Conservation (phyloP, 2,329 filamentous ascomycete genomes). For the Penicillium sp. region DNA sequence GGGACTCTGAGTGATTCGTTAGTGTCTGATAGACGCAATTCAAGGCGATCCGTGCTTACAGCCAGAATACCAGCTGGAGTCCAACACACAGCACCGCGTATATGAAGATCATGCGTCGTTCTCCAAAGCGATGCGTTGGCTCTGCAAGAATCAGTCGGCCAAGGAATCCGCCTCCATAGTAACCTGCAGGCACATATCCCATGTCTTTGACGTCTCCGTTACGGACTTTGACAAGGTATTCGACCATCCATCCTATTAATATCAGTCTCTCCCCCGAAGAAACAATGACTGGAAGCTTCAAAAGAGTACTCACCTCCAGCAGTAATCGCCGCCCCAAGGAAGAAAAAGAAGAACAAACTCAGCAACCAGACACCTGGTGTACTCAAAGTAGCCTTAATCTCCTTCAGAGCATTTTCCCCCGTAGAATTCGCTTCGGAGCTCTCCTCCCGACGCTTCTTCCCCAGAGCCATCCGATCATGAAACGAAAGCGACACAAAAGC, state of each 20-base stretch:
- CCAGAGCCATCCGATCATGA: slow-evolving; percentile 37
- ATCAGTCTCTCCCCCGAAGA: background rate
- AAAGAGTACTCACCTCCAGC: slow-evolving; percentile 40
- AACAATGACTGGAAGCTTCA: background rate
- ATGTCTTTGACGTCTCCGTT: slow-evolving; percentile 57
- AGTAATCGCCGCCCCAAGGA: slow-evolving; percentile 58
- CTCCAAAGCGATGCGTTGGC: slow-evolving; percentile 59
- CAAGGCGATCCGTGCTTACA: slow-evolving; percentile 24
- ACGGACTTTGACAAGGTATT: slow-evolving; percentile 63
- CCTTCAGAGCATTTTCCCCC: slow-evolving; percentile 14
- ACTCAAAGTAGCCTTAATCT: slow-evolving; percentile 26
- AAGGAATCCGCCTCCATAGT: slow-evolving; percentile 59
- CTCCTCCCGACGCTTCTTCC: background rate
- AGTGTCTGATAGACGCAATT: background rate
- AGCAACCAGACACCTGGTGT: slow-evolving; percentile 53
- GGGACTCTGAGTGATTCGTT: slow-evolving; percentile 32
- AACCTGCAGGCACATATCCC: slow-evolving; percentile 63
- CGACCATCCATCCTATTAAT: slow-evolving; percentile 56
- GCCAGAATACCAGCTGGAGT: slow-evolving; percentile 62
- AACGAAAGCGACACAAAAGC: slow-evolving; percentile 52
- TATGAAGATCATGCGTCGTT: slow-evolving; percentile 57
- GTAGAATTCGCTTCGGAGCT: background rate
- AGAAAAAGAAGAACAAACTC: slow-evolving; percentile 65
- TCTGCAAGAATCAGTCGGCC: slow-evolving; percentile 60
- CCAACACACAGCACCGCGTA: slow-evolving; percentile 55